These are phyloP conservation scores for Rhododendron williamsianum DNA, from an alignment of 148 eudicot genomes.

Conservation along the genomic window DNA sequence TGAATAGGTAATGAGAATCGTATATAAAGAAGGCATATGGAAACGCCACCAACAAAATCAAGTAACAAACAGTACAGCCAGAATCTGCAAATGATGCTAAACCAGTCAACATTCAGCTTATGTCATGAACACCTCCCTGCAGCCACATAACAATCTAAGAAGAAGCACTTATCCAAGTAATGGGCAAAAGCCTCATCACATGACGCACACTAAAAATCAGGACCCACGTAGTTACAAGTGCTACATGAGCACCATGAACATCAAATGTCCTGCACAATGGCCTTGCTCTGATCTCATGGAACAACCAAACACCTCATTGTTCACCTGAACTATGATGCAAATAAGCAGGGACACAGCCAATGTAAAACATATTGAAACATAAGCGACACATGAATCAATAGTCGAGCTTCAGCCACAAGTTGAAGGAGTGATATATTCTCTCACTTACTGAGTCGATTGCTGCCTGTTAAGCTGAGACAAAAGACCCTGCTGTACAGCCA, in stretches of 20 bases:
- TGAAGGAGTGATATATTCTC: neutral
- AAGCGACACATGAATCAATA: neutral
- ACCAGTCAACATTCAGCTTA: neutral
- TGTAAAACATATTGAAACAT: neutral
- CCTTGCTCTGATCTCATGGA: conserved; percentile 6
- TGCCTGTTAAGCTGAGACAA: conserved; percentile 53
- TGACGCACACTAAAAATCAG: neutral
- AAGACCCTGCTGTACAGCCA: conserved; percentile 66
- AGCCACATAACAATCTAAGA: neutral
- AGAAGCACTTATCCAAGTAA: neutral
- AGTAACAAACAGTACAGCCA: neutral
- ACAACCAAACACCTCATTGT: neutral
- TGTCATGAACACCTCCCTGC: neutral
- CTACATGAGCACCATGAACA: neutral
- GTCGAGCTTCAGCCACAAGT: conserved; percentile 1
- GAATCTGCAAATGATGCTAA: neutral
- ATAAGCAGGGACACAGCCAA: neutral
- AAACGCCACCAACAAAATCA: neutral
- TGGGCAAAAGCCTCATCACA: neutral
- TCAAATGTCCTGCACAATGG: neutral
- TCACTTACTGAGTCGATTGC: conserved; percentile 67
- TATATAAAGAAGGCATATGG: neutral
- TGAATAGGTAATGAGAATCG: neutral
- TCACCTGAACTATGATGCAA: neutral
- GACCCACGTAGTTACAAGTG: neutral